Evolutionary conservation across 345 rosid species (phyloP).

Genomic region (Murraya koenigii): DNA sequence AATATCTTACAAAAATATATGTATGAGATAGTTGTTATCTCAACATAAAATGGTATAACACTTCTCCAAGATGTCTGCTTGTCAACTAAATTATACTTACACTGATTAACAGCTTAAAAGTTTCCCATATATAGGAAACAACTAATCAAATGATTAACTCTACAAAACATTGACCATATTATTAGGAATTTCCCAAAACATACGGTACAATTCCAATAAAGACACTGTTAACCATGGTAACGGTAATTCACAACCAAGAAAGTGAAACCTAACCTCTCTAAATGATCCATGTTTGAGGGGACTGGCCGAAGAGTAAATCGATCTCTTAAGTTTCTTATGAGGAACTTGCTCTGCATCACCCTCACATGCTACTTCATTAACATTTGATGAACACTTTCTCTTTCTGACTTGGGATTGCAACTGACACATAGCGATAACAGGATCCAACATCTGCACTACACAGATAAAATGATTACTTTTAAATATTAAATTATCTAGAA

Average conservation of each 20-base stretch:
- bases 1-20: background rate
- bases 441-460: slow-evolving; percentile 44
- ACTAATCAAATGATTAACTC: background rate
- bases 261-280: slow-evolving; percentile 25
- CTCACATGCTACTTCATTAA: slow-evolving; percentile 4
- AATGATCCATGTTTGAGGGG: slow-evolving; percentile 22
- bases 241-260: background rate
- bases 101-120: no score
- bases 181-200: background rate
- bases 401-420: slow-evolving; percentile 28
- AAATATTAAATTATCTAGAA: slow-evolving; percentile 2
- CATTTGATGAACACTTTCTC: slow-evolving; percentile 17
- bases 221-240: background rate
- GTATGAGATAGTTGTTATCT: background rate
- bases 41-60: background rate
- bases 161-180: background rate
- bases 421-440: slow-evolving; percentile 37
- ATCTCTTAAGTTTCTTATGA: slow-evolving; percentile 27
- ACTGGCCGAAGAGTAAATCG: slow-evolving; percentile 26
- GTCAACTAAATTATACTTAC: background rate
- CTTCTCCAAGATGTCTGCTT: background rate
- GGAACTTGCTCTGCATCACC: slow-evolving; percentile 17
- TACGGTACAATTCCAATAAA: background rate
- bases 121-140: background rate
- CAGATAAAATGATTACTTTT: background rate